Conservation (phyloP, 169 alveolate genomes). For the Amoebophrya sp. region DNA sequence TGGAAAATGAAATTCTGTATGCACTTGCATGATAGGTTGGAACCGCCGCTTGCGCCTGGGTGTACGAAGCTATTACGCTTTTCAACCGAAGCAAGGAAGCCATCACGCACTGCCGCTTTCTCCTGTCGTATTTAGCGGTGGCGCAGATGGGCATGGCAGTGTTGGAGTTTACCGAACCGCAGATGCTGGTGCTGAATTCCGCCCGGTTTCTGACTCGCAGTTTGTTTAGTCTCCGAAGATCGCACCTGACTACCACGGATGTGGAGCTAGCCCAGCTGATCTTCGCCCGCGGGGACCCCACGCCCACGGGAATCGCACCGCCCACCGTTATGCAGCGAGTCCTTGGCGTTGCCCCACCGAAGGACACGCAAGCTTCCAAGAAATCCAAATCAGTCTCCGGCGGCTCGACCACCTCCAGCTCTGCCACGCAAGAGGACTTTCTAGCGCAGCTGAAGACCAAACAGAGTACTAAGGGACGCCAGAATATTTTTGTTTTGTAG, state of each 20-base stretch:
- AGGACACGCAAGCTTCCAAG: too few relatives aligned
- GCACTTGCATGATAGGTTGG: too few relatives aligned
- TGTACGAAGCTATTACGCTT: background rate
- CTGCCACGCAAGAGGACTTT: background rate
- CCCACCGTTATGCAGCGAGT: background rate
- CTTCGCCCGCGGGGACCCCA: background rate
- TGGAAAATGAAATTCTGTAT: too few relatives aligned
- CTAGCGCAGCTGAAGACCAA: background rate
- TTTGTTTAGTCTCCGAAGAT: background rate
- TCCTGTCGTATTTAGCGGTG: background rate
- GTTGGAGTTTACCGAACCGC: background rate
- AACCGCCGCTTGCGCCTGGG: too few relatives aligned
- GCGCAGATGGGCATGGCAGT: background rate
- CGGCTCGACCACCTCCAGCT: too few relatives aligned
- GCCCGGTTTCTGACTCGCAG: background rate
- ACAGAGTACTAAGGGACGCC: background rate
- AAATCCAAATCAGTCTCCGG: too few relatives aligned
- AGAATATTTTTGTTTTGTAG: too few relatives aligned
- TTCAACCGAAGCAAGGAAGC: background rate
- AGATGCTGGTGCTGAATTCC: background rate
- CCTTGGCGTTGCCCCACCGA: background rate
- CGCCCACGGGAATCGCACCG: background rate
- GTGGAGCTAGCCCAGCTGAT: background rate
- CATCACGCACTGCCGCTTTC: background rate
- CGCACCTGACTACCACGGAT: background rate